Evolutionary conservation across 108 stramenopile species (phyloP).

Genomic region (Chaetoceros muelleri): DNA sequence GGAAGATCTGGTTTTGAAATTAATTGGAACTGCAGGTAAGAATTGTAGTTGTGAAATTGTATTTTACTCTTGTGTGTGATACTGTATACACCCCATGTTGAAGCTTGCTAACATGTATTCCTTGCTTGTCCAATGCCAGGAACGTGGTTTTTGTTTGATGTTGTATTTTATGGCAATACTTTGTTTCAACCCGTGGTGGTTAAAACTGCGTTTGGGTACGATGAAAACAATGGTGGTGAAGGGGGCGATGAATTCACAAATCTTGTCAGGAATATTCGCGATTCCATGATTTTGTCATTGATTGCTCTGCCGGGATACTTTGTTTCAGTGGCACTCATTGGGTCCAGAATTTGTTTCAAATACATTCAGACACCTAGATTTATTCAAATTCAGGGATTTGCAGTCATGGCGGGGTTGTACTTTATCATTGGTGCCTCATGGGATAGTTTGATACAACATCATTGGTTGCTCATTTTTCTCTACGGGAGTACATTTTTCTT

Average conservation of each 20-base stretch:
- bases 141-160: constrained; percentile 80
- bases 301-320: constrained; percentile 78
- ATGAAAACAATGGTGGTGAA: constrained; percentile 5
- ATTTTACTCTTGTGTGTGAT: no score
- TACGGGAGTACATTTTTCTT: constrained; percentile 83
- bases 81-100: not conserved
- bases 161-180: constrained; percentile 83
- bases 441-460: constrained; percentile 28
- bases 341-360: constrained; percentile 13
- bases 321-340: constrained; percentile 49
- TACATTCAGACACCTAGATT: constrained; percentile 55
- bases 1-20: constrained; percentile 43
- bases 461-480: constrained; percentile 34
- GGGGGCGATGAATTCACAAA: constrained; percentile 5
- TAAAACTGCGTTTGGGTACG: constrained; percentile 66
- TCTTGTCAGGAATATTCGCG: constrained; percentile 9
- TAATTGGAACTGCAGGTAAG: constrained; percentile 60
- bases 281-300: constrained; percentile 31
- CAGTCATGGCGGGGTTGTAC: constrained; percentile 60
- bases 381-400: constrained; percentile 79
- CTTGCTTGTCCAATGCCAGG: not conserved
- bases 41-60: not conserved
- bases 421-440: constrained; percentile 56
- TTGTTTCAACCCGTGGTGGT: constrained; percentile 81
- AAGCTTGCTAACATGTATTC: not conserved